Percentiles rank a stretch among this genome's conserved stretches.
Conservation (phyloP, 2,329 filamentous ascomycete species). For the Drechmeria coniospora region DNA sequence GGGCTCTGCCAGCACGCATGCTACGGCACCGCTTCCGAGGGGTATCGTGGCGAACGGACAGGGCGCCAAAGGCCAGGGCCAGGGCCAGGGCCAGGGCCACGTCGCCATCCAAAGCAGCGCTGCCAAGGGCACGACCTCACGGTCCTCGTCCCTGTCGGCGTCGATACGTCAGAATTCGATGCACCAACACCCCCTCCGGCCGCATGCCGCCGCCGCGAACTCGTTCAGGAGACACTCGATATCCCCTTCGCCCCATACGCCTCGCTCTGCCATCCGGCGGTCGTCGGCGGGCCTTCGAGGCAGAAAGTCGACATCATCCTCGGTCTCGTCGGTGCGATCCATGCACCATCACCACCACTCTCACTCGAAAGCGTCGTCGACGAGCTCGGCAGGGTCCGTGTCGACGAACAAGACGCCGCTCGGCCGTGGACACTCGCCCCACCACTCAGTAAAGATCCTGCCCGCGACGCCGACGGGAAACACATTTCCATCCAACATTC, state of each 20-base stretch:
- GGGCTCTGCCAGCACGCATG: constrained; percentile 17
- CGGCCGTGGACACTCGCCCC: constrained; percentile 55
- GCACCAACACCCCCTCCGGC: constrained; percentile 11
- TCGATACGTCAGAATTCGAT: too few species aligned
- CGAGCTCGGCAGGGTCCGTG: constrained; percentile 65
- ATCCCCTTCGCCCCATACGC: constrained; percentile 76
- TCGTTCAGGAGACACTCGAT: constrained; percentile 62
- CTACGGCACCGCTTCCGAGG: constrained; percentile 31
- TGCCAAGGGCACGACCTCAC: constrained; percentile 9
- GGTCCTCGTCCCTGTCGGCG: constrained; percentile 10
- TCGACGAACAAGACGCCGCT: constrained; percentile 54
- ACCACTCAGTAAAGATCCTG: constrained; percentile 87
- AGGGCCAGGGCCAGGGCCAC: too few species aligned
- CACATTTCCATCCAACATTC: constrained; percentile 71
- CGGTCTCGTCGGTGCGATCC: constrained; percentile 80
- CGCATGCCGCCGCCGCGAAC: constrained; percentile 17
- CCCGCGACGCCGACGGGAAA: constrained; percentile 68
- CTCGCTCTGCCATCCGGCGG: constrained; percentile 70
- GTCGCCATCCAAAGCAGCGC: too few species aligned
- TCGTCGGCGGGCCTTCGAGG: constrained; percentile 73
- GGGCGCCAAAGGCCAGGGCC: constrained; percentile 16
- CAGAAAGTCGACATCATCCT: constrained; percentile 90
- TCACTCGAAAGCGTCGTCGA: constrained; percentile 89
- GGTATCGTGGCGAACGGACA: constrained; percentile 38
- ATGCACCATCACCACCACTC: constrained; percentile 77